Base-by-base conservation (phyloP, 352 stramenopile species). In the Phytophthora ramorum region DNA sequence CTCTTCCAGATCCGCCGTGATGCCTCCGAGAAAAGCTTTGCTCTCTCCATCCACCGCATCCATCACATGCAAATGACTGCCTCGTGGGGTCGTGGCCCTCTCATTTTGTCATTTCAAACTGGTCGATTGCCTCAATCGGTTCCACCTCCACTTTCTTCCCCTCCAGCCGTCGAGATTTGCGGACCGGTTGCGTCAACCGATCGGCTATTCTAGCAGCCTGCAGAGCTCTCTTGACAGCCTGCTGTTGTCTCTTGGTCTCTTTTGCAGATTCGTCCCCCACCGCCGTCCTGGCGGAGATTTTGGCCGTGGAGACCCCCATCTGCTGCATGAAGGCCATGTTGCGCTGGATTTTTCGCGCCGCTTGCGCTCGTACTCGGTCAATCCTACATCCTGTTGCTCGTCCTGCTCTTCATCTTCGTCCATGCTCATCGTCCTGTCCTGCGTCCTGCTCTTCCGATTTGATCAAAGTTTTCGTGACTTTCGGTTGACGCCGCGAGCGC, bases 311-410 rank as follows among this genome's bases (percentile, higher is more conserved):
- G 22, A 96, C 80, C 10, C 88, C 88, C 78, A 96, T 93, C 41
- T 83, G 79, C 51, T 79, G 75, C 86, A 96, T 93, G 58, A 95
- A 92, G 24, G 89, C 78, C 51, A 94, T 52, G 60, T 96, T 95
- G 28, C 88, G 85, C 73, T 89, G 73, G 52, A 96, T 95, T 96
- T 96, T 37, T 85, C 88, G 8, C 85, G 75, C 0, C 88, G 85
- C 66, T 90, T 91, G 66, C 81, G 81, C 69, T 96, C 88, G 50
- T 96, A 96, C 61, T 90, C 86, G 20, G 78, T 76, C 51, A 94
- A 68, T 22, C 41, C 69, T 20, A 12, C 37, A 43, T 41, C 19
- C 45, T 57, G 57, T 1, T 69, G 40, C 0, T 58, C 17, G 7
- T 63, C 38, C 4, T 66, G 26, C 3, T 61, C 20, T 7, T 66